Percentiles rank a stretch among this genome's conserved stretches.
phyloP scores from a whole-genome alignment of 192 early-diverging fungal species.

The Geranomyces variabilis region DNA sequence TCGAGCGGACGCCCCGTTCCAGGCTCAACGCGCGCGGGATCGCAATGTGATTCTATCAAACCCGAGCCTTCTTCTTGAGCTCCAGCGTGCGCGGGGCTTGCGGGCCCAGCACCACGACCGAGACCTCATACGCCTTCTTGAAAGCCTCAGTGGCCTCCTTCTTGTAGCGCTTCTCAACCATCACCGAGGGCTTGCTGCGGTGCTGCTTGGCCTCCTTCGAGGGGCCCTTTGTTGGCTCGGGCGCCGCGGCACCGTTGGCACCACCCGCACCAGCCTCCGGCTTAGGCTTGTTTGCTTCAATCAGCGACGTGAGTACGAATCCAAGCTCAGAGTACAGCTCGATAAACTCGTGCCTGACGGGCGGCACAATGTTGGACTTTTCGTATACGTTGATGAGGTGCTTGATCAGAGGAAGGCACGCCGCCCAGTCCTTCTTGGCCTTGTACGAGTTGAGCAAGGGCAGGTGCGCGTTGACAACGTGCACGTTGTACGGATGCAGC shows the following conservation, averaged over 20 bases:
- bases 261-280: background rate
- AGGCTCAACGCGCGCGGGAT: too few species aligned
- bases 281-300: background rate
- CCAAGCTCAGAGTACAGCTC: slow-evolving; percentile 63
- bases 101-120: slow-evolving; percentile 17
- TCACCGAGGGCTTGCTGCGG: slow-evolving; percentile 9
- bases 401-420: slow-evolving; percentile 44
- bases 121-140: slow-evolving; percentile 30
- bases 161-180: slow-evolving; percentile 26
- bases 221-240: background rate
- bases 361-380: slow-evolving; percentile 53
- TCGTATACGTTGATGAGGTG: slow-evolving; percentile 53
- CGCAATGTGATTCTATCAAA: too few species aligned
- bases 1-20: too few species aligned
- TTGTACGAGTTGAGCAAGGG: slow-evolving; percentile 48
- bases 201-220: background rate
- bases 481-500: slow-evolving; percentile 61
- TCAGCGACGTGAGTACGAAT: slow-evolving; percentile 41
- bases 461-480: slow-evolving; percentile 47
- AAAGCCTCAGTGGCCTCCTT: slow-evolving; percentile 30
- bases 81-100: slow-evolving; percentile 19
- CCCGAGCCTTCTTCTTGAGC: slow-evolving; percentile 20
- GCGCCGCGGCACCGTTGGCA: background rate
- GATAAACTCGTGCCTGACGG: slow-evolving; percentile 59
- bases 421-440: slow-evolving; percentile 34